Evolutionary conservation across 805 yeast genomes (phyloP).

Genomic region (Tetrapisispora fleetii): DNA sequence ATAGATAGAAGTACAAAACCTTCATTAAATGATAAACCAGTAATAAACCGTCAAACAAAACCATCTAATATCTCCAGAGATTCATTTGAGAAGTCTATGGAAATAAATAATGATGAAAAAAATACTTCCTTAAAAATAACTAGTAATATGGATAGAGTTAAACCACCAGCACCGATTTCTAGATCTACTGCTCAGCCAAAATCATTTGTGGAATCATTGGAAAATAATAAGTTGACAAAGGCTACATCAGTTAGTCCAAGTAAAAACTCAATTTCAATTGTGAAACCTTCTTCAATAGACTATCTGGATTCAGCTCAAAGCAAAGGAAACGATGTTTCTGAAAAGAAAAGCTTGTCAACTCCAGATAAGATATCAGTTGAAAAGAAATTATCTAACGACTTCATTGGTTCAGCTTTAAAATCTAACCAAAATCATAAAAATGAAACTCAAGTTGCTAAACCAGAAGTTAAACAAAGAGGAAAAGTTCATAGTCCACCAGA

Average conservation of each 20-base stretch:
- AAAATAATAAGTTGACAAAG: slow-evolving; percentile 13
- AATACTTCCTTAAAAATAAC: not conserved
- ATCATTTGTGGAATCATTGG: slow-evolving; percentile 13
- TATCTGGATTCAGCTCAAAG: slow-evolving; percentile 17
- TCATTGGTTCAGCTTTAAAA: slow-evolving; percentile 16
- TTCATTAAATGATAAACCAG: no score
- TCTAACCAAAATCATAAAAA: slow-evolving; percentile 3
- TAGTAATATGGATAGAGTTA: not conserved
- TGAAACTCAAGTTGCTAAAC: slow-evolving; percentile 6
- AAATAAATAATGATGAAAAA: not conserved
- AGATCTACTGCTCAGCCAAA: not conserved
- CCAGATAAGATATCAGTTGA: not conserved
- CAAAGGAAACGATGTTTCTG: slow-evolving; percentile 2
- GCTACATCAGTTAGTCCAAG: not conserved
- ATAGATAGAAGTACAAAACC: not conserved
- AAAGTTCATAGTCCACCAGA: not conserved
- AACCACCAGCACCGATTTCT: slow-evolving; percentile 2
- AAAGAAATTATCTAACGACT: slow-evolving; percentile 11
- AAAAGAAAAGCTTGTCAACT: not conserved
- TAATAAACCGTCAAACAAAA: not conserved
- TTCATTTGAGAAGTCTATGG: not conserved
- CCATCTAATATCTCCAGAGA: not conserved
- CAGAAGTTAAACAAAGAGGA: slow-evolving; percentile 10
- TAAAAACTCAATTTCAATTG: not conserved
- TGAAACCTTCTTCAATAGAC: slow-evolving; percentile 6